phyloP scores from a whole-genome alignment of 2,329 filamentous ascomycete species.

The Leptographium flavum region DNA sequence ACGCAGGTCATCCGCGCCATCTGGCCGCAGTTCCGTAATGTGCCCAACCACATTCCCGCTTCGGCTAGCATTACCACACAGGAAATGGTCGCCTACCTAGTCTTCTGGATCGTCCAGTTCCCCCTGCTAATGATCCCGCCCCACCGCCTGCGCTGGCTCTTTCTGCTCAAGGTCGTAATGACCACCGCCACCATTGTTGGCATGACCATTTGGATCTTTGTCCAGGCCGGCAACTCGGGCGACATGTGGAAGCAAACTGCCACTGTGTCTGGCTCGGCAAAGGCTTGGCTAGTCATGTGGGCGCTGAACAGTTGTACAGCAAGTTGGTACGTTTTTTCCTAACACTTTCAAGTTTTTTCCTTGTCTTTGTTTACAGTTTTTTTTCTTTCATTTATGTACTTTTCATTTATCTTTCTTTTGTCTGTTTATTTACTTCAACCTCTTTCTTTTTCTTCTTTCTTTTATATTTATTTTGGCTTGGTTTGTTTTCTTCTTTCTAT shows the following conservation, averaged over 20 bases:
- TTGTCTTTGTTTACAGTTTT: too few relatives aligned
- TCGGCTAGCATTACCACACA: slow-evolving; percentile 32
- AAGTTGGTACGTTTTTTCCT: too few relatives aligned
- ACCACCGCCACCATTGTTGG: background rate
- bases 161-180: slow-evolving; percentile 21
- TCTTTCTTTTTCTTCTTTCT: too few relatives aligned
- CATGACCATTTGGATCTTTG: slow-evolving; percentile 61
- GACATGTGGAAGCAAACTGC: slow-evolving; percentile 2
- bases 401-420: too few relatives aligned
- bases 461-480: too few relatives aligned
- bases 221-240: slow-evolving; percentile 26
- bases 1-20: slow-evolving; percentile 20
- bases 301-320: background rate
- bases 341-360: too few relatives aligned
- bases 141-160: slow-evolving; percentile 31
- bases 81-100: slow-evolving; percentile 33
- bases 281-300: slow-evolving; percentile 19
- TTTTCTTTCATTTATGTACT: too few relatives aligned
- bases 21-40: slow-evolving; percentile 25
- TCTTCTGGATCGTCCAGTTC: slow-evolving; percentile 35
- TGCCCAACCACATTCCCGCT: slow-evolving; percentile 25
- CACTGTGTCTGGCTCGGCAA: background rate
- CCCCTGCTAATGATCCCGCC: slow-evolving; percentile 36
- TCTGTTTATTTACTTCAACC: too few relatives aligned
- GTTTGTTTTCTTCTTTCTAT: too few relatives aligned